phyloP scores from a whole-genome alignment of 228 moss, liverwort and hornwort species.

The Sphagnum fallax region DNA sequence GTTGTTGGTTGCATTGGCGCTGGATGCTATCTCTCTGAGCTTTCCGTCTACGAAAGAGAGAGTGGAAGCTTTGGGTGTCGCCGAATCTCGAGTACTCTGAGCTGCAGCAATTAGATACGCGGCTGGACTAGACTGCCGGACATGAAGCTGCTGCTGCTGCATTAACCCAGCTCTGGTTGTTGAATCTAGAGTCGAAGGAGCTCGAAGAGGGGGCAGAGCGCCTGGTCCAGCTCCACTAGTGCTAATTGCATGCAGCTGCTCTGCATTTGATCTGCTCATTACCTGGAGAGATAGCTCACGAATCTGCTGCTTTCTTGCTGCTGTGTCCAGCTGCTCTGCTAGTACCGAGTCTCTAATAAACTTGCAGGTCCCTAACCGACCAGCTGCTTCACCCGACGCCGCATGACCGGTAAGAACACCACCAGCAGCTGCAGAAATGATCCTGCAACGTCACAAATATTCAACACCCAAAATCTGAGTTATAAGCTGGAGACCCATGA shows the following conservation, averaged over 20 bases:
- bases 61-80: conserved; percentile 50
- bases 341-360: conserved; percentile 19
- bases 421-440: neutral
- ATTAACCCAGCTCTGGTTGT: too few relatives aligned
- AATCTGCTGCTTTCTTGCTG: conserved; percentile 26
- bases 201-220: neutral
- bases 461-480: too few relatives aligned
- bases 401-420: neutral
- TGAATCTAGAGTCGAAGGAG: too few relatives aligned
- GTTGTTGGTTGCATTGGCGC: neutral
- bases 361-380: neutral
- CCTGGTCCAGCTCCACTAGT: neutral
- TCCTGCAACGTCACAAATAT: too few relatives aligned
- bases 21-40: conserved; percentile 54
- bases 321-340: conserved; percentile 32
- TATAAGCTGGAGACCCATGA: too few relatives aligned
- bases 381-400: neutral
- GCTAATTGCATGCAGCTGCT: neutral
- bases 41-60: conserved; percentile 24
- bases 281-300: conserved; percentile 54
- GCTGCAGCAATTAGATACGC: neutral
- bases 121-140: too few relatives aligned
- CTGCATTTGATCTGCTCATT: conserved; percentile 7
- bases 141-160: too few relatives aligned
- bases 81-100: conserved; percentile 24